These are phyloP conservation scores for Puccinia coronata DNA, from an alignment of 1,284 basidiomycete species.

Conservation along the genomic window DNA sequence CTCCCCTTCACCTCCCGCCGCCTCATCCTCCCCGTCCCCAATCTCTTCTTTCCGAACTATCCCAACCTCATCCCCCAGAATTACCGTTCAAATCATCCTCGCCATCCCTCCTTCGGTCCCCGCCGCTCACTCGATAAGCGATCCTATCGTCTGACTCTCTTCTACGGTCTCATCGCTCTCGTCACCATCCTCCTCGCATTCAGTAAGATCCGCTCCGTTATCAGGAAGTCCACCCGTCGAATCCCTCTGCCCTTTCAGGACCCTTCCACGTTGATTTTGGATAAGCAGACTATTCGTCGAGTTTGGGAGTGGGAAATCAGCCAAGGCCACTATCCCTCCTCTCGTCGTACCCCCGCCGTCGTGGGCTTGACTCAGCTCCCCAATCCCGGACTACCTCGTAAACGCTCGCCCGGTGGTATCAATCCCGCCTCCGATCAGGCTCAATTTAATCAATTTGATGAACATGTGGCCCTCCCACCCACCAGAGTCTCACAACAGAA, in stretches of 20 bases:
- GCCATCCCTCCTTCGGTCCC: slow-evolving; percentile 39
- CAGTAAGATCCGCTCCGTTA: slow-evolving; percentile 44
- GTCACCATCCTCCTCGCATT: slow-evolving; percentile 44
- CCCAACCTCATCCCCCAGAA: slow-evolving; percentile 22
- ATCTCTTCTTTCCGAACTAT: slow-evolving; percentile 37
- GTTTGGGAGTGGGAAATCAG: slow-evolving; percentile 92
- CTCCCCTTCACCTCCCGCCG: slow-evolving; percentile 37
- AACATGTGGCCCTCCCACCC: slow-evolving; percentile 49
- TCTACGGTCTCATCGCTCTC: slow-evolving; percentile 49
- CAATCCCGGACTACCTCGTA: slow-evolving; percentile 50
- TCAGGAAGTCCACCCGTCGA: slow-evolving; percentile 33
- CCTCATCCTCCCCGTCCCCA: slow-evolving; percentile 37
- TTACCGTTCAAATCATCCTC: slow-evolving; percentile 41
- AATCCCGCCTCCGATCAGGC: slow-evolving; percentile 40
- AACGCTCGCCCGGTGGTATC: slow-evolving; percentile 21
- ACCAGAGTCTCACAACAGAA: slow-evolving; percentile 52
- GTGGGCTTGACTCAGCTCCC: slow-evolving; percentile 49
- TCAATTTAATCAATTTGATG: slow-evolving; percentile 43
- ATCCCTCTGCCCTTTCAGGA: slow-evolving; percentile 64
- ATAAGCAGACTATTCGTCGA: slow-evolving; percentile 72
- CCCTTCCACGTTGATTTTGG: slow-evolving; percentile 74
- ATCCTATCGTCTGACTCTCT: slow-evolving; percentile 46
- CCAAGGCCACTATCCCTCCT: slow-evolving; percentile 86
- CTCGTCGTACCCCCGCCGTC: slow-evolving; percentile 58
- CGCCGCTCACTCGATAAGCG: slow-evolving; percentile 38